Evolutionary conservation across 148 eudicot genomes (phyloP).

Genomic region (Nepenthes gracilis): DNA sequence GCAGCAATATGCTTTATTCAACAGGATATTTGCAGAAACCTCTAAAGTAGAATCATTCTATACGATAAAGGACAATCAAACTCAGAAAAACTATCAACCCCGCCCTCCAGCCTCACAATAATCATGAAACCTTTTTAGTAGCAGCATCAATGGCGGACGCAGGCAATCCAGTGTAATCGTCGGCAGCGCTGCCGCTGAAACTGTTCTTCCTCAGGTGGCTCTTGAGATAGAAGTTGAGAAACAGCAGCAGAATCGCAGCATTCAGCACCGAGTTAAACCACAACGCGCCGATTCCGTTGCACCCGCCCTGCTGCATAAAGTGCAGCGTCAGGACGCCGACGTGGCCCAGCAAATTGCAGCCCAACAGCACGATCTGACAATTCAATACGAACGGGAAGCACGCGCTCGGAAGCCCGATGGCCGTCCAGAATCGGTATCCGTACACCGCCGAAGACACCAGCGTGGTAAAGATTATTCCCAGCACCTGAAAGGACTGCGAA

Average conservation of each 20-base stretch:
- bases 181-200: not conserved
- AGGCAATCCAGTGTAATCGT: not conserved
- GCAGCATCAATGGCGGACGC: too few relatives aligned
- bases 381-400: slow-evolving; percentile 61
- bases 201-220: slow-evolving; percentile 9
- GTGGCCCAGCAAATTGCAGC: slow-evolving; percentile 47
- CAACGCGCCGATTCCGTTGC: slow-evolving; percentile 92
- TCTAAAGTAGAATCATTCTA: too few relatives aligned
- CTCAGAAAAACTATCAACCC: too few relatives aligned
- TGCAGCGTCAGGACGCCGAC: slow-evolving; percentile 60
- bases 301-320: slow-evolving; percentile 58
- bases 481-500: slow-evolving; percentile 70
- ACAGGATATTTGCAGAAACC: too few relatives aligned
- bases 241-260: slow-evolving; percentile 46
- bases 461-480: slow-evolving; percentile 53
- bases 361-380: slow-evolving; percentile 53
- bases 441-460: slow-evolving; percentile 45
- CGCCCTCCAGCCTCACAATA: too few relatives aligned
- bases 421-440: slow-evolving; percentile 82
- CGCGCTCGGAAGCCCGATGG: slow-evolving; percentile 50
- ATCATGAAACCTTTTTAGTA: too few relatives aligned
- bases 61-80: too few relatives aligned
- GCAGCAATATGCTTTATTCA: too few relatives aligned
- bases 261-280: slow-evolving; percentile 60
- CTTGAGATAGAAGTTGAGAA: slow-evolving; percentile 54